Evolutionary conservation across 2,329 filamentous ascomycete genomes (phyloP).

Genomic region (Endoconidiophora polonica): DNA sequence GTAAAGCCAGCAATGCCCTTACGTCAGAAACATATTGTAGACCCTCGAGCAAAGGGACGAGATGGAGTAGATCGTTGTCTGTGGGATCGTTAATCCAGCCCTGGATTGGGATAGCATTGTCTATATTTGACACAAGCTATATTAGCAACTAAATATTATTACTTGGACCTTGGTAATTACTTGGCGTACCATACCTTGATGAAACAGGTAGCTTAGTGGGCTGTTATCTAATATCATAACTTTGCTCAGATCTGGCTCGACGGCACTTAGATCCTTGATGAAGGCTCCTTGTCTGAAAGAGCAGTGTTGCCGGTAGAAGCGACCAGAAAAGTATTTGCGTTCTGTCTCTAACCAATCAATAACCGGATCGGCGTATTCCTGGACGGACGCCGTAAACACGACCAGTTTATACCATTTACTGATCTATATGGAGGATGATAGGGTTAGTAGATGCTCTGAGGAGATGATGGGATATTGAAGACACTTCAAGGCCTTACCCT

Average conservation of each 20-base stretch:
- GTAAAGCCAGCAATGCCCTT: conserved; percentile 69
- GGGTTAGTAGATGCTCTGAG: conserved; percentile 14
- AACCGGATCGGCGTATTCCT: conserved; percentile 95
- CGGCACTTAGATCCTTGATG: conserved; percentile 91
- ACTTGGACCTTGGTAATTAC: not conserved
- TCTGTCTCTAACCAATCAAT: conserved; percentile 98
- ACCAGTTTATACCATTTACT: conserved; percentile 98
- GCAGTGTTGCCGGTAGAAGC: conserved; percentile 95
- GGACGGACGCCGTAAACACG: conserved; percentile 90
- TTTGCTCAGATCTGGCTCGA: conserved; percentile 91
- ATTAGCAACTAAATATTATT: conserved; percentile 6
- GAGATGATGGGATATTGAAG: not conserved
- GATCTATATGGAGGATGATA: conserved; percentile 31
- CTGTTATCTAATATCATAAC: conserved; percentile 99
- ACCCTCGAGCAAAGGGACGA: conserved; percentile 83
- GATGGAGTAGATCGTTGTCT: conserved; percentile 82
- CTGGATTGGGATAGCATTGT: conserved; percentile 97
- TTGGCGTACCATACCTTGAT: conserved; percentile 58
- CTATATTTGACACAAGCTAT: conserved; percentile 28
- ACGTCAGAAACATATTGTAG: conserved; percentile 96
- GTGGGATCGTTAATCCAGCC: conserved; percentile 99
- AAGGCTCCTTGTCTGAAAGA: conserved; percentile 90
- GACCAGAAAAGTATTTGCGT: conserved; percentile 82
- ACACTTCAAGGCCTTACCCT: conserved; percentile 34
- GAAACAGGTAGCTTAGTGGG: conserved; percentile 94